Conservation (phyloP, 2,329 filamentous ascomycete genomes). For the Nemania abortiva region DNA sequence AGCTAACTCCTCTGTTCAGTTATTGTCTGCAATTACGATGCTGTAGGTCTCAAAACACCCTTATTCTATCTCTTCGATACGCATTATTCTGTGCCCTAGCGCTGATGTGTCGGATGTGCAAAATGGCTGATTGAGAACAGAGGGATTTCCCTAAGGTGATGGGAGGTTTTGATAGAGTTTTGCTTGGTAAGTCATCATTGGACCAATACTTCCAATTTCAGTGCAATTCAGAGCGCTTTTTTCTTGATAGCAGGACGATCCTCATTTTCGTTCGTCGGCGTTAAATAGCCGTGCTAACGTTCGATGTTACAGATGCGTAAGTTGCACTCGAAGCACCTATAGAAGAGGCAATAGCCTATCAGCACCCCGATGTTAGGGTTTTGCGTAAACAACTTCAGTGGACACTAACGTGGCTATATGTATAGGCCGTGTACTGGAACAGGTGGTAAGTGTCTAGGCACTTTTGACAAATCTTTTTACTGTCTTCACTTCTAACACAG, state of each 20-base stretch:
- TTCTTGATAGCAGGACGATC: not conserved
- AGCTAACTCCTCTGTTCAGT: slow-evolving; percentile 56
- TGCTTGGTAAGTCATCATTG: slow-evolving; percentile 31
- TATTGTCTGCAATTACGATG: slow-evolving; percentile 95
- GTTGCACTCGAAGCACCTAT: not conserved
- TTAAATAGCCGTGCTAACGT: slow-evolving; percentile 12
- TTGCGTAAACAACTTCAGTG: not conserved
- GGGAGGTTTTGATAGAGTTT: slow-evolving; percentile 92
- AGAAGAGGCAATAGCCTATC: not conserved
- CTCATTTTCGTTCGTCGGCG: too few species aligned
- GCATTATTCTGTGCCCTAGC: not conserved
- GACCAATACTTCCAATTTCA: not conserved
- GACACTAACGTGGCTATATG: slow-evolving; percentile 68
- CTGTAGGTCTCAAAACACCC: slow-evolving; percentile 52
- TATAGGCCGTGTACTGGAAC: slow-evolving; percentile 88
- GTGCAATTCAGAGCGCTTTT: not conserved
- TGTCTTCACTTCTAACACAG: slow-evolving; percentile 7
- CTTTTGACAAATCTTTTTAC: not conserved
- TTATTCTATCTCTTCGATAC: not conserved
- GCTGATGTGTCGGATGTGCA: not conserved
- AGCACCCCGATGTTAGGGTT: not conserved
- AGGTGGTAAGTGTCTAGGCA: slow-evolving; percentile 64
- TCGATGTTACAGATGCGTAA: slow-evolving; percentile 64
- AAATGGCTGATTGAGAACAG: slow-evolving; percentile 18
- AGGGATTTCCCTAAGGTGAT: slow-evolving; percentile 94